Evolutionary conservation across 805 yeast genomes (phyloP), one percentile per base, ranked within the genome.

Genomic region (Saturnispora halmiae): DNA sequence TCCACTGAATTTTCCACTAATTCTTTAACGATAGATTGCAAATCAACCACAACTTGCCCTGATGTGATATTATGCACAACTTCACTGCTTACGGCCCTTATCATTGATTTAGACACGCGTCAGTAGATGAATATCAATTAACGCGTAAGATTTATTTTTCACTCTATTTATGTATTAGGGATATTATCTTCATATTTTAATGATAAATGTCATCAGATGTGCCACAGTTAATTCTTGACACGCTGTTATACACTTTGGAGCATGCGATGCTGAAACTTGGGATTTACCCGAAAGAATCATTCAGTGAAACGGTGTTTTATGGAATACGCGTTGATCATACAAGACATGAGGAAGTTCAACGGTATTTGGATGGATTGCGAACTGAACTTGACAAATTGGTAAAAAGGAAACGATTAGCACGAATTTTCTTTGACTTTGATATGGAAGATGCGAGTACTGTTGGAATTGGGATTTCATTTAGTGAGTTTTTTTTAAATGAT

Each of bases 41-140:
- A 60, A 51, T 84, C 95, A 4, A 79, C 73, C 10, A 92, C 82
- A 11, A 92, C 97, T 58, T 92, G 98, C 0, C 96, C 96, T 0
- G 96, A 85, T 0, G 96, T 86, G 43, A 90, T 75, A 44, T 71
- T 67, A 48, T 82, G 84, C 6, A 87, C 69, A 49, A 88, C 94
- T 27, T 39, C 42, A n/a, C 16, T 15, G 3, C 33, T 19, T 13
- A 39, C 31, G 9, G 35, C 29, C 31, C 29, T 32, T 9, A 39
- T 39, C 37, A 34, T 33, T 22, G 26, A 22, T 22, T 22, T 22
- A 22, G 10, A 27, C 14, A 30, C 33, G 33, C 33, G 33, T 30
- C 19, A 6, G 11, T 25, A 25, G 9, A 25, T 25, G 9, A 10
- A 25, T 25, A 25, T 10, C 11, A 25, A 9, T 25, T 25, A 25